Conservation (phyloP, 2,329 filamentous ascomycete genomes). For the Magnaporthiopsis poae region DNA sequence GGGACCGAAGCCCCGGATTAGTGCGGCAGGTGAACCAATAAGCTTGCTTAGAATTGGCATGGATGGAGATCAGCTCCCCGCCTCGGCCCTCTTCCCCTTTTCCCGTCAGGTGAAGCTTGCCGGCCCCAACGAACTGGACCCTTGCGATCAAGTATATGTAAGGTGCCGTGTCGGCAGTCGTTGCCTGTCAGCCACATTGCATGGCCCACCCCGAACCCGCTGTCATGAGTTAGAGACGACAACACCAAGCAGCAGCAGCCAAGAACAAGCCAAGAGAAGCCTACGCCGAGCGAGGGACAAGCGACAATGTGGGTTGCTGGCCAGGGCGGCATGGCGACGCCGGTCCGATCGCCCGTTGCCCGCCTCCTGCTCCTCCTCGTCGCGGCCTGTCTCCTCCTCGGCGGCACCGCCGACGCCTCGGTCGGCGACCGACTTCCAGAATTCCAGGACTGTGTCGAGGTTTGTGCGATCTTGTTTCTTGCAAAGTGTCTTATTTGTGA, state of each 20-base stretch:
- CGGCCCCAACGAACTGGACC: too few species aligned
- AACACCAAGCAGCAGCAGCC: background rate
- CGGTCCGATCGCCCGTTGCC: too few species aligned
- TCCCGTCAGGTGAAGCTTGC: background rate
- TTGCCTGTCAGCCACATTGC: background rate
- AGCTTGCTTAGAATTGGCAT: too few species aligned
- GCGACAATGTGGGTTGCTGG: background rate
- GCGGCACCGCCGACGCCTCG: conserved; percentile 53
- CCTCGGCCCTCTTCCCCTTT: background rate
- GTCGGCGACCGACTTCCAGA: conserved; percentile 76
- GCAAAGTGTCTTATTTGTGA: background rate
- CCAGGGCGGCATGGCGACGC: background rate
- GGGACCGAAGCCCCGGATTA: background rate
- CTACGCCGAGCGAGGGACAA: background rate
- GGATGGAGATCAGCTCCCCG: background rate
- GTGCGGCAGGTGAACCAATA: background rate
- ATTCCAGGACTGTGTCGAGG: conserved; percentile 77
- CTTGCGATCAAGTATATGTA: background rate
- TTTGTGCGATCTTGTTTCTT: conserved; percentile 30
- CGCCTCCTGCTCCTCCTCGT: conserved; percentile 24
- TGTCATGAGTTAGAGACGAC: background rate
- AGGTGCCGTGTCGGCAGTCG: background rate
- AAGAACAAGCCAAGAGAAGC: background rate
- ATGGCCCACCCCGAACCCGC: background rate
- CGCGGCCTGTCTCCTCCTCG: conserved; percentile 28